phyloP scores from a whole-genome alignment of 169 alveolate species.

The Plasmodium inui region DNA sequence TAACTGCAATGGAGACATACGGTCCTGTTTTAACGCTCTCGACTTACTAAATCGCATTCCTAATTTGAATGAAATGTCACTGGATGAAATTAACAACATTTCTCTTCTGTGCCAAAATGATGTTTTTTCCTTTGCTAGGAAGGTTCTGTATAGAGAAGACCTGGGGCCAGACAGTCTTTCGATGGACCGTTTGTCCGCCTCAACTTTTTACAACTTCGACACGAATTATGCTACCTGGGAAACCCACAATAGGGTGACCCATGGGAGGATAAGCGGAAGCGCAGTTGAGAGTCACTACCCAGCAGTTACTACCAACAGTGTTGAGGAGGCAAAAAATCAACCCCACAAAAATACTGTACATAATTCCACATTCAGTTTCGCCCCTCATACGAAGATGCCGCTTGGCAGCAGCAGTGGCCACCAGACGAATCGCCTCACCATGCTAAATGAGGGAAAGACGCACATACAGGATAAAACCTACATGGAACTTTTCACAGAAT shows the following conservation, averaged over 20 bases:
- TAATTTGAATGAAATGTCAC: conserved; percentile 23
- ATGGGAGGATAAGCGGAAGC: not conserved
- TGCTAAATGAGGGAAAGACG: not conserved
- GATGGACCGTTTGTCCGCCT: not conserved
- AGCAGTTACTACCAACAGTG: not conserved
- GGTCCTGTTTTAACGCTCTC: conserved; percentile 68
- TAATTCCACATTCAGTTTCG: not conserved
- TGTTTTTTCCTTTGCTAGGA: conserved; percentile 63
- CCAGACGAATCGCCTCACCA: not conserved
- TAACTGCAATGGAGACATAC: conserved; percentile 76
- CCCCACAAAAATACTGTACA: not conserved
- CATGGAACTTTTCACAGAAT: conserved; percentile 23
- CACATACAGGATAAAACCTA: not conserved
- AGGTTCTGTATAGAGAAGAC: conserved; percentile 29
- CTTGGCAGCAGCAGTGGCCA: not conserved
- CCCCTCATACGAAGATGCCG: not conserved
- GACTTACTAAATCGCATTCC: conserved; percentile 67
- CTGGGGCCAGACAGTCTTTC: not conserved
- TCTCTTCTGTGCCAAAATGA: conserved; percentile 53
- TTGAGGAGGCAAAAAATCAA: not conserved
- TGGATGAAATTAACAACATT: conserved; percentile 33
- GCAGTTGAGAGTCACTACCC: not conserved
- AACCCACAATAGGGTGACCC: not conserved
- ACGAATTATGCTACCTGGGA: not conserved
- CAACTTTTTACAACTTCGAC: not conserved